Evolutionary conservation across 345 rosid genomes (phyloP).

Genomic region (Salix viminalis): DNA sequence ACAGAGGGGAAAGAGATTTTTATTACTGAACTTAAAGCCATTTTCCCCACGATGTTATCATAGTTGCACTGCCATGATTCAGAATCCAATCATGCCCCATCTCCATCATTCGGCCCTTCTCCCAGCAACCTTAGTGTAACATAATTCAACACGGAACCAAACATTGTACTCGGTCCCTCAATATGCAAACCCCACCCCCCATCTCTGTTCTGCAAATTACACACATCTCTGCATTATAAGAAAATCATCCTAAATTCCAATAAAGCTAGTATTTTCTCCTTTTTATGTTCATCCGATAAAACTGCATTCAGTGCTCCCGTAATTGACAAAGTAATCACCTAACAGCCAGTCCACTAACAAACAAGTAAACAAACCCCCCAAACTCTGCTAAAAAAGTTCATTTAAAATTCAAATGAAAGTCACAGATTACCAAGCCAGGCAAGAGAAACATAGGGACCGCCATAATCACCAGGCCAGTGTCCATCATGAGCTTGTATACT

Average conservation of each 20-base stretch:
- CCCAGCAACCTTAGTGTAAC: too few species aligned
- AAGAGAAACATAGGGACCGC: slow-evolving; percentile 97
- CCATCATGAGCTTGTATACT: slow-evolving; percentile 82
- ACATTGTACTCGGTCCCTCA: slow-evolving; percentile 97
- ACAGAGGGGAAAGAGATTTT: not conserved
- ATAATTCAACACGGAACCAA: too few species aligned
- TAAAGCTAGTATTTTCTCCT: slow-evolving; percentile 34
- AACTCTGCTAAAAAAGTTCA: not conserved
- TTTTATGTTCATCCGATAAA: slow-evolving; percentile 63
- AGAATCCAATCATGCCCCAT: too few species aligned
- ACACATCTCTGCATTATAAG: not conserved
- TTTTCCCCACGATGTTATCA: slow-evolving; percentile 92
- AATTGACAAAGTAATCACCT: slow-evolving; percentile 75
- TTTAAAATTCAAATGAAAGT: not conserved
- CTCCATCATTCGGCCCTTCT: too few species aligned
- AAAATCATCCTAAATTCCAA: not conserved
- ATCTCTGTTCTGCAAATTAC: slow-evolving; percentile 68
- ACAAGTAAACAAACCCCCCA: not conserved
- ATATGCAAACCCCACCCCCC: slow-evolving; percentile 99
- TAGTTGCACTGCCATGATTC: slow-evolving; percentile 88
- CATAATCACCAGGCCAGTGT: slow-evolving; percentile 99
- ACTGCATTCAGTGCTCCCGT: slow-evolving; percentile 84
- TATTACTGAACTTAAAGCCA: slow-evolving; percentile 88
- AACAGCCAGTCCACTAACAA: not conserved
- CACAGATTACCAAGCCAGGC: slow-evolving; percentile 64